Evolutionary conservation across 306 rosid genomes (phyloP), one percentile per base, ranked within the genome.

Genomic region (Citrullus colocynthis): DNA sequence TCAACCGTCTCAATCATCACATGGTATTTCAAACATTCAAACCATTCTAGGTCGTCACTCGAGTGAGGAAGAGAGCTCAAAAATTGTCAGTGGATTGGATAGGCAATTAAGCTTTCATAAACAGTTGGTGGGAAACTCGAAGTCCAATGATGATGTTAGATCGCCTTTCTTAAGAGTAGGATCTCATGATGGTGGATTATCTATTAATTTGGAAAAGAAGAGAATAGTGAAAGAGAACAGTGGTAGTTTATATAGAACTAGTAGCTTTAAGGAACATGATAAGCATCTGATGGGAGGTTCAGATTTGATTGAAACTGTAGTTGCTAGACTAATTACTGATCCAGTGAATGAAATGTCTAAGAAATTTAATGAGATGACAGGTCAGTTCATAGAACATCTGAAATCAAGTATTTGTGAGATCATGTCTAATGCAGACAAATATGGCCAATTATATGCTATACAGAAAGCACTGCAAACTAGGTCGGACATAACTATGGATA

Each of bases 151-250:
- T 16, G 92, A 96, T 84, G 96, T 83, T 66, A 90, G 91, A 84
- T 96, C 96, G 15, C 91, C 97, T 65, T 78, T 97, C 12, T 96
- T 89, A 49, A 96, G 97, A 78, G 90, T 84, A 79, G 99, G 96
- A 72, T 92, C 99, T 83, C 97, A 91, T 71, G 99, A 96, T 69
- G 86, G 89, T 78, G 97, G 97, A 60, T 87, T 97, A 51, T 87
- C 82, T 81, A 83, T 88, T 82, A 89, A 96, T 81, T 82, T 88
- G 80, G 99, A 92, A 81, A 89, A 84, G 89, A 91, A 87, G 80
- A 83, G 87, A 70, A 83, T 84, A 81, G 83, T 78, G 83, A 89
- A 84, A 80, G 97, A 90, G 79, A 88, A 85, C 87, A 83, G 85
- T 80, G 91, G 91, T 74, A 86, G 91, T 89, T 87, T 95, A 74